Percentiles rank a stretch among this genome's conserved stretches.
These are phyloP conservation scores for Monosporascus sp. DNA, from an alignment of 2,329 filamentous ascomycete genomes.

Conservation along the genomic window DNA sequence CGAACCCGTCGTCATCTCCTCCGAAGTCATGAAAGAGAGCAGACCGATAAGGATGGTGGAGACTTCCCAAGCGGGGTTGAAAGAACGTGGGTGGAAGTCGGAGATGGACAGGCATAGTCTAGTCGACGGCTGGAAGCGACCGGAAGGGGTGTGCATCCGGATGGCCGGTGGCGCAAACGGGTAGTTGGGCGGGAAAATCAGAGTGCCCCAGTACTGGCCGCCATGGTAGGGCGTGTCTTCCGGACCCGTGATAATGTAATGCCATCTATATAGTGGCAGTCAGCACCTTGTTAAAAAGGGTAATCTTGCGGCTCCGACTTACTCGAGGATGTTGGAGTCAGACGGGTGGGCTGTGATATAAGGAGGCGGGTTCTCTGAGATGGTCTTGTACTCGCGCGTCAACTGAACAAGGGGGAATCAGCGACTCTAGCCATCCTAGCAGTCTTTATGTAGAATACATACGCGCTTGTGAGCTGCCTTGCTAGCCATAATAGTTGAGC, in stretches of 20 bases:
- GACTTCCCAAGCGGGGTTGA: constrained; percentile 98
- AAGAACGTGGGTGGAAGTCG: constrained; percentile 96
- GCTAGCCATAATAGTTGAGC: constrained; percentile 53
- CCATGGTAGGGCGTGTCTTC: constrained; percentile 89
- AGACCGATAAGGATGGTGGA: constrained; percentile 93
- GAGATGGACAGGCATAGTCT: constrained; percentile 92
- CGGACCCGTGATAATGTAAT: constrained; percentile 92
- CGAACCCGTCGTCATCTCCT: constrained; percentile 96
- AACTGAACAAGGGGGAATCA: constrained; percentile 36
- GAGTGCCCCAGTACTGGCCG: constrained; percentile 96
- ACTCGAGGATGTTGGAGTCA: constrained; percentile 88
- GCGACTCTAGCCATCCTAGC: not conserved
- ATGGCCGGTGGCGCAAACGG: constrained; percentile 96
- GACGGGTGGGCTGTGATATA: constrained; percentile 88
- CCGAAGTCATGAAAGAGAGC: constrained; percentile 95
- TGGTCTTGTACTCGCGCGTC: constrained; percentile 58
- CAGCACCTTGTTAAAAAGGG: constrained; percentile 6
- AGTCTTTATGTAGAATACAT: constrained; percentile 24
- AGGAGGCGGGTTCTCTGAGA: constrained; percentile 71
- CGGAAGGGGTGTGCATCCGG: constrained; percentile 96
- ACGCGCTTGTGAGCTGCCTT: constrained; percentile 69
- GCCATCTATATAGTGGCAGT: constrained; percentile 56
- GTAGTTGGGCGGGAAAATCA: constrained; percentile 94
- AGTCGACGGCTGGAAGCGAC: constrained; percentile 89
- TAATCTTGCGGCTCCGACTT: constrained; percentile 25